phyloP scores from a whole-genome alignment of 2,329 filamentous ascomycete genomes.

The Cordyceps farinosa region DNA sequence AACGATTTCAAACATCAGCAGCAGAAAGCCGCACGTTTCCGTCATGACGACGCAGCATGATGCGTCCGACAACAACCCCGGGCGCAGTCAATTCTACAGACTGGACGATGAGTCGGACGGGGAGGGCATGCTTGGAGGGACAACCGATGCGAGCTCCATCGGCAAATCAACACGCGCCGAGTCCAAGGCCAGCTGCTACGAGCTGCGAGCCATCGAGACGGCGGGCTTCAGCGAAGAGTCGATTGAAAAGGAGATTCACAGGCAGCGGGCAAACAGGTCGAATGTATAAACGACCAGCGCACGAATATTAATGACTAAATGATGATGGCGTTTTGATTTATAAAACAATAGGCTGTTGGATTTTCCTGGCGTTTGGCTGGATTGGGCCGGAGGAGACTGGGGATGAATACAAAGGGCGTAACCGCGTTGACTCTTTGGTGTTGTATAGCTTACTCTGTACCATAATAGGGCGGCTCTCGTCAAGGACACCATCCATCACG shows the following conservation, averaged over 20 bases:
- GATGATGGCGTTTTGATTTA: neutral
- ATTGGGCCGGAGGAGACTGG: neutral
- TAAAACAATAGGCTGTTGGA: neutral
- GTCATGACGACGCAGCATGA: slow-evolving; percentile 11
- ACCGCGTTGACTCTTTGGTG: neutral
- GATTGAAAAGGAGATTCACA: neutral
- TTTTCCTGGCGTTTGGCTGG: neutral
- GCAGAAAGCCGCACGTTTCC: slow-evolving; percentile 5
- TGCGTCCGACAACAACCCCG: neutral
- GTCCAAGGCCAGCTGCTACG: slow-evolving; percentile 11
- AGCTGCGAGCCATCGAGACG: slow-evolving; percentile 6
- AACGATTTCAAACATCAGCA: slow-evolving; percentile 14
- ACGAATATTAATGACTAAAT: neutral
- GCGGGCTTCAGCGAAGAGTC: slow-evolving; percentile 6
- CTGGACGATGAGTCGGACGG: slow-evolving; percentile 7
- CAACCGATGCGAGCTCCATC: neutral
- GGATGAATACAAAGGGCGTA: neutral
- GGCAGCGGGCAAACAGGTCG: neutral
- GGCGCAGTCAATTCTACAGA: slow-evolving; percentile 9
- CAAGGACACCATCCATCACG: no score
- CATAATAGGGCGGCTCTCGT: neutral
- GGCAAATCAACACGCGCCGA: neutral
- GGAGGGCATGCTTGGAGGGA: slow-evolving; percentile 3
- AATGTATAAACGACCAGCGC: neutral
- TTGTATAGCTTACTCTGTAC: neutral